phyloP scores from a whole-genome alignment of 2,329 filamentous ascomycete genomes.

The Ceratocystis papillata region DNA sequence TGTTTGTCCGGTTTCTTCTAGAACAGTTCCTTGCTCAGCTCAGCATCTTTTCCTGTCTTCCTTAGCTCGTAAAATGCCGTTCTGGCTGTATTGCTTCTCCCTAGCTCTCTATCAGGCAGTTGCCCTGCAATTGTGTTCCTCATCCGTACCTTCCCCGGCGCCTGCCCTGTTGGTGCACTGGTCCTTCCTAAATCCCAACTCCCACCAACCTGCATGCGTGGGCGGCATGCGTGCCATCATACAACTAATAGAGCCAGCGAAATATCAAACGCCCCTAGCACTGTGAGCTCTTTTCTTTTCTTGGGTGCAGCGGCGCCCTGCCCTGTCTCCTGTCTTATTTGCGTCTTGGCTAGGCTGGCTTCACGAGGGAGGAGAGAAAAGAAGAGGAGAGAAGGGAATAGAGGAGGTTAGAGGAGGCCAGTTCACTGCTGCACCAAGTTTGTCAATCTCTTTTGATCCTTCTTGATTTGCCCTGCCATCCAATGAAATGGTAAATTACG shows the following conservation, averaged over 20 bases:
- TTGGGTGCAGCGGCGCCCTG: no score
- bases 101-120: neutral
- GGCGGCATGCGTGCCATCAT: neutral
- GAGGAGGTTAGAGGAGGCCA: neutral
- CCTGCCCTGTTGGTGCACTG: neutral
- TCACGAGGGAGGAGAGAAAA: no score
- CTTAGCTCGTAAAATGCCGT: neutral
- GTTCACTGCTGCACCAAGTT: neutral
- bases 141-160: constrained; percentile 6
- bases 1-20: neutral
- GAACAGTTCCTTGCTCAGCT: neutral
- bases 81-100: neutral
- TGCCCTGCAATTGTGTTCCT: neutral
- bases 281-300: neutral
- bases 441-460: neutral
- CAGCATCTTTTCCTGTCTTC: neutral
- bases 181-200: neutral
- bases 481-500: neutral
- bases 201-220: neutral
- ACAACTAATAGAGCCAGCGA: neutral
- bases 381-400: no score
- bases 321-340: no score
- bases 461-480: neutral
- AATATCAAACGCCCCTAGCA: neutral
- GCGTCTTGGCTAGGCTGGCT: no score